These are phyloP conservation scores for Sclerotinia sclerotiorum DNA, from an alignment of 2,329 filamentous ascomycete species.

Conservation along the genomic window DNA sequence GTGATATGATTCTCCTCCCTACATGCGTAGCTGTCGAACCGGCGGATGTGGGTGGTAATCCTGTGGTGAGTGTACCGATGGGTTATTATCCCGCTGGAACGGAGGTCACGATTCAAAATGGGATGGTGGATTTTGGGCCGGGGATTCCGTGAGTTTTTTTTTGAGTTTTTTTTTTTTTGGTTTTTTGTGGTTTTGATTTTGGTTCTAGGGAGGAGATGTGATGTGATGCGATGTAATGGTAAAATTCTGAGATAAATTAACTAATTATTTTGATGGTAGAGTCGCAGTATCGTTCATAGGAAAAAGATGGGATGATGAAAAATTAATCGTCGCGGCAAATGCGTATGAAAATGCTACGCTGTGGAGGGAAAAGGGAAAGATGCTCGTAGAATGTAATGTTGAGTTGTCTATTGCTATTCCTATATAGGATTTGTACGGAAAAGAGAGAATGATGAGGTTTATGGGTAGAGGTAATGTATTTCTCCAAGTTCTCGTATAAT, in stretches of 20 bases:
- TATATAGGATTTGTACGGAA: no score
- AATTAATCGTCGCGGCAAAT: slow-evolving; percentile 62
- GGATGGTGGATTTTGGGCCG: slow-evolving; percentile 9
- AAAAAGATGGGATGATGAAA: slow-evolving; percentile 57
- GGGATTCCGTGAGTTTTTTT: slow-evolving; percentile 16
- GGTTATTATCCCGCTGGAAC: background rate
- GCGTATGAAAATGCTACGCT: slow-evolving; percentile 55
- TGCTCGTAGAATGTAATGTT: background rate
- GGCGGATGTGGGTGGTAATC: slow-evolving; percentile 6
- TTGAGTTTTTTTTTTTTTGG: no score
- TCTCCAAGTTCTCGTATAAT: no score
- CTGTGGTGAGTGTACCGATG: slow-evolving; percentile 14
- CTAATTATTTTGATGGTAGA: background rate
- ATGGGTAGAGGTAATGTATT: no score
- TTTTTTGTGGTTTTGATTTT: no score
- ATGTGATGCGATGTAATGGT: no score
- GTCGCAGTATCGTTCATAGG: slow-evolving; percentile 57
- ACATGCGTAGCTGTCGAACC: background rate
- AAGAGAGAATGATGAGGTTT: no score
- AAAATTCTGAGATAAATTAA: no score
- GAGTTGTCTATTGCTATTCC: background rate
- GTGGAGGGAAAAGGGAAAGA: background rate
- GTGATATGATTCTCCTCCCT: slow-evolving; percentile 17
- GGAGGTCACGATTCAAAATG: background rate
- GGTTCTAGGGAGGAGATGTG: no score